Percentiles rank a stretch among this genome's conserved stretches.
Conservation (phyloP, 352 stramenopile genomes). For the Phytophthora megakarya region DNA sequence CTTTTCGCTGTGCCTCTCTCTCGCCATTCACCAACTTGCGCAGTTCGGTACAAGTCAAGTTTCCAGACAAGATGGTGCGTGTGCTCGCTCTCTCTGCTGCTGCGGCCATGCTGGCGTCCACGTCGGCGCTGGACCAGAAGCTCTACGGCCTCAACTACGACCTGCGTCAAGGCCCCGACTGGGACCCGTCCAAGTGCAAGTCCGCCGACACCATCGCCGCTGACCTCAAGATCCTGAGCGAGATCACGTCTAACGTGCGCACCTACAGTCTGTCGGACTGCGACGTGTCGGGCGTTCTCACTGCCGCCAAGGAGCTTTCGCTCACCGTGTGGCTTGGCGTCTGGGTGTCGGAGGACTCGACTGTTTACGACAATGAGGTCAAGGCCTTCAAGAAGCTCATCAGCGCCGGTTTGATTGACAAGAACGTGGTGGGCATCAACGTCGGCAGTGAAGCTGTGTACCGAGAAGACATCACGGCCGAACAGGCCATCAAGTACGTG, state of each 20-base stretch:
- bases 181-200: conserved; percentile 83
- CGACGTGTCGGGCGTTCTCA: conserved; percentile 73
- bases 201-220: conserved; percentile 55
- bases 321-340: conserved; percentile 84
- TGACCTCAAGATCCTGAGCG: conserved; percentile 72
- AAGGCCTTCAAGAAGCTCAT: conserved; percentile 67
- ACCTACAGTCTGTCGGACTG: conserved; percentile 84
- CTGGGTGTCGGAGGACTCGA: conserved; percentile 74
- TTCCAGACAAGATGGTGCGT: conserved; percentile 26
- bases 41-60: conserved; percentile 19
- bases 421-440: conserved; percentile 84
- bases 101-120: conserved; percentile 38
- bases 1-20: too few species aligned
- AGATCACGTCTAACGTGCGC: conserved; percentile 75
- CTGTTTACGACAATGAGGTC: conserved; percentile 73
- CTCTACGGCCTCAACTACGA: conserved; percentile 89
- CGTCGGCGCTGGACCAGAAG: conserved; percentile 67
- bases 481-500: conserved; percentile 74
- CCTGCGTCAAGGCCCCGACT: conserved; percentile 78
- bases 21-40: conserved; percentile 34
- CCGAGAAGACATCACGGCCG: conserved; percentile 71
- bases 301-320: conserved; percentile 61
- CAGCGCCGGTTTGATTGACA: conserved; percentile 63
- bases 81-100: conserved; percentile 34
- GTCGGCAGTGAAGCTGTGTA: conserved; percentile 86